A percentile compares a stretch with the other conserved stretches of the same genome.
These are phyloP conservation scores for Debaryomycetaceae sp. DNA, from an alignment of 1,139 yeast species.

Conservation along the genomic window DNA sequence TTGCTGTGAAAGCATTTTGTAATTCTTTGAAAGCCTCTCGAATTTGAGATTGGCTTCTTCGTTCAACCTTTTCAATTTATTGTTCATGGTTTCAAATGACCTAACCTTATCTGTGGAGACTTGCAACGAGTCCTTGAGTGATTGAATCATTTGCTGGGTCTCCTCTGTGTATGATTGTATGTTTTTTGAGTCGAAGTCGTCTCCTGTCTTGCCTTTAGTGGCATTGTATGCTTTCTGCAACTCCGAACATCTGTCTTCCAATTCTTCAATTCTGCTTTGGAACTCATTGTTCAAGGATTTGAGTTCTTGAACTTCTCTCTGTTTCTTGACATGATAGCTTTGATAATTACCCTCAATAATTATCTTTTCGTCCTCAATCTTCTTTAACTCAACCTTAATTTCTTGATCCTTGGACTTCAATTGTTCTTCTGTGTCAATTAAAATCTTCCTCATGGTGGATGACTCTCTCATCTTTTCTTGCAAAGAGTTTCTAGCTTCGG, in stretches of 20 bases:
- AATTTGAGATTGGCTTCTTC: slow-evolving; percentile 67
- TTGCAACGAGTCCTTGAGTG: slow-evolving; percentile 53
- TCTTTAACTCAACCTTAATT: slow-evolving; percentile 24
- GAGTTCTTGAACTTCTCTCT: slow-evolving; percentile 48
- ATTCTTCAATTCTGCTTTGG: slow-evolving; percentile 24
- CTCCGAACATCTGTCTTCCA: slow-evolving; percentile 42
- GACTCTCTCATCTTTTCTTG: slow-evolving; percentile 83
- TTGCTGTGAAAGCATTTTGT: slow-evolving; percentile 59
- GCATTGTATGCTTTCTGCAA: slow-evolving; percentile 8
- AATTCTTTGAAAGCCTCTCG: slow-evolving; percentile 64
- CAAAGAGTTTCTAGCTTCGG: slow-evolving; percentile 66
- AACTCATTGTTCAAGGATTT: slow-evolving; percentile 28
- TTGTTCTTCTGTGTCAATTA: slow-evolving; percentile 65
- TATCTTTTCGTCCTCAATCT: slow-evolving; percentile 55
- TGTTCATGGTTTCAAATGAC: slow-evolving; percentile 57
- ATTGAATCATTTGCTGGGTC: slow-evolving; percentile 34
- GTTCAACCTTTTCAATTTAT: slow-evolving; percentile 56
- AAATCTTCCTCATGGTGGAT: slow-evolving; percentile 63
- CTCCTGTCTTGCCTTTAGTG: neutral
- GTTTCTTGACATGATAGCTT: slow-evolving; percentile 46
- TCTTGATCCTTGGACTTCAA: slow-evolving; percentile 44
- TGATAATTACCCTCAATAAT: slow-evolving; percentile 55
- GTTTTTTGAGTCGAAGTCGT: neutral
- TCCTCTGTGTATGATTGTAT: slow-evolving; percentile 4
- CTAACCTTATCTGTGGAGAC: slow-evolving; percentile 47